phyloP scores from a whole-genome alignment of 805 yeast genomes.

The Allodekkera sacchari region DNA sequence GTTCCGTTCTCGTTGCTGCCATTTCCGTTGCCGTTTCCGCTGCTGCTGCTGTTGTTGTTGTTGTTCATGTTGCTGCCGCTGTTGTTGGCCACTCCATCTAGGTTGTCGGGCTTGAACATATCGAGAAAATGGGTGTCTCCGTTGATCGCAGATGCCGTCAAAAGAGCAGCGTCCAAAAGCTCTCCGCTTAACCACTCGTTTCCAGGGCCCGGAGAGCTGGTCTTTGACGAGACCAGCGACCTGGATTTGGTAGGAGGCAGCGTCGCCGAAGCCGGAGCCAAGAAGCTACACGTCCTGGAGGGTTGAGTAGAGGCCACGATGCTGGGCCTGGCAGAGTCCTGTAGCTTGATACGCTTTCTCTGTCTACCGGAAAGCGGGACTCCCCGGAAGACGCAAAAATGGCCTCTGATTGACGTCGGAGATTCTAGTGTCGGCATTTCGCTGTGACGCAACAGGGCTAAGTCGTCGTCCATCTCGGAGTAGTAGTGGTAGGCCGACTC shows the following conservation, averaged over 20 bases:
- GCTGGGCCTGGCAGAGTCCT: neutral
- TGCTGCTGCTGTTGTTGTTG: slow-evolving; percentile 2
- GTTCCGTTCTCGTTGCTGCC: neutral
- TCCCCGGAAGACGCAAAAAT: slow-evolving; percentile 76
- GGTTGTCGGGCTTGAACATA: slow-evolving; percentile 29
- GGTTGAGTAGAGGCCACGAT: neutral
- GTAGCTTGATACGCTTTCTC: neutral
- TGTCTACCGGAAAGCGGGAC: no score
- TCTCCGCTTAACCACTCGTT: slow-evolving; percentile 68
- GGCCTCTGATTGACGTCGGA: slow-evolving; percentile 39
- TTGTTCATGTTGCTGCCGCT: slow-evolving; percentile 1
- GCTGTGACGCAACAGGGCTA: slow-evolving; percentile 45
- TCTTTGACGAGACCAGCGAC: neutral
- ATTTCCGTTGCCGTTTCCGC: neutral
- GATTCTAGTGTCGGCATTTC: slow-evolving; percentile 31
- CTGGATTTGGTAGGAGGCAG: no score
- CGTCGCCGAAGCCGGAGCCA: slow-evolving; percentile 1
- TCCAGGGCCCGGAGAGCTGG: slow-evolving; percentile 25
- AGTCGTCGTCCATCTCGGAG: slow-evolving; percentile 73
- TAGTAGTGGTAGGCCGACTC: slow-evolving; percentile 55
- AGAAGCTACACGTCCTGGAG: no score
- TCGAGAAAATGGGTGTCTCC: slow-evolving; percentile 54
- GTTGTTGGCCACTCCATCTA: slow-evolving; percentile 5
- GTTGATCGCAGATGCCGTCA: slow-evolving; percentile 65
- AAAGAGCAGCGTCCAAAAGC: slow-evolving; percentile 59